Evolutionary conservation across 257 asterid genomes (phyloP), one percentile per base, ranked within the genome.

Genomic region (Linderniella brevidens): DNA sequence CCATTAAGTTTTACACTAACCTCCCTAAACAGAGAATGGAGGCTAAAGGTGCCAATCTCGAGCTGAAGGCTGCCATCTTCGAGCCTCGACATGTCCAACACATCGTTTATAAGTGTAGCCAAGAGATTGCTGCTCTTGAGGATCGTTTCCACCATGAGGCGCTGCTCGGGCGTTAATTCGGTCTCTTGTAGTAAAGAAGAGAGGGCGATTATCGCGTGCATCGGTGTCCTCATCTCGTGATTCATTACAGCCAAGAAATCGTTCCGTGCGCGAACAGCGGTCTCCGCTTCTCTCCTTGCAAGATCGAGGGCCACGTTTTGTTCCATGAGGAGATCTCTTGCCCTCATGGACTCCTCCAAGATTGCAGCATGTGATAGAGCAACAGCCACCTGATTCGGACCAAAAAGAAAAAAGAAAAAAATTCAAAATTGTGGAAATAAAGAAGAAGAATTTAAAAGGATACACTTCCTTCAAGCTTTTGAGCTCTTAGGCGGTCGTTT

Each of bases 301-400:
- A 59, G 69, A 68, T 90, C 94, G 50, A 90, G 86, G 58, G 93
- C 96, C 54, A 75, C 73, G 57, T 90, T 90, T 57, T 90, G 99
- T 57, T 82, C 88, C 84, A 90, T 71, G 20, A 90, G 92, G 47
- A 75, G 96, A 72, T 90, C 92, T 56, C 92, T 68, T 0, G 99
- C 96, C 77, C 87, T 77, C 96, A 81, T 90, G 7, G 99, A 90
- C 67, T 90, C 99, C 65, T 90, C 99, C 56, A 90, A 61, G 50
- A 90, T 90, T 45, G 96, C 96, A 46, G 99, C 99, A 60, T 90
- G 99, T 17, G 99, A 90, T 25, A 90, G 94, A 64, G 99, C 99
- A 75, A 90, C 99, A 19, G 96, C 99, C 1, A 90, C 99, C 99
- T 90, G 74, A 58, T 48, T 55, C 43, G 58, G 50, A 40, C 50